phyloP scores from a whole-genome alignment of 2,329 filamentous ascomycete species.

The Ceratocystis diversiconidia region DNA sequence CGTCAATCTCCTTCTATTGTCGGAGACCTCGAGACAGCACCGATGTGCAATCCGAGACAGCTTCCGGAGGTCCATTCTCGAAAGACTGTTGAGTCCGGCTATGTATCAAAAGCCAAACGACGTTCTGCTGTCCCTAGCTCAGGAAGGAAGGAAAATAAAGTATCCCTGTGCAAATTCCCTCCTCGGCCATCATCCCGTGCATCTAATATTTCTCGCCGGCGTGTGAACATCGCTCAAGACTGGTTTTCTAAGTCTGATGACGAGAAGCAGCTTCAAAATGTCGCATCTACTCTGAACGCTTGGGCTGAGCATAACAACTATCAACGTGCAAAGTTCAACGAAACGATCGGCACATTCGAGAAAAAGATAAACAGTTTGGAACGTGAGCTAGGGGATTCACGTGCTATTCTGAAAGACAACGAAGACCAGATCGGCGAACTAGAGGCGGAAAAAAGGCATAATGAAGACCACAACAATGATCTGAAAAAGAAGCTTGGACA shows the following conservation, averaged over 20 bases:
- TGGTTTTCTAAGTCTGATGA: slow-evolving; percentile 14
- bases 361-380: slow-evolving; percentile 12
- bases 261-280: slow-evolving; percentile 15
- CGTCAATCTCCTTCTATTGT: slow-evolving; percentile 10
- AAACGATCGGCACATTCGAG: slow-evolving; percentile 11
- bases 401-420: background rate
- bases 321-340: slow-evolving; percentile 11
- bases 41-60: background rate
- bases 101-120: background rate
- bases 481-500: background rate
- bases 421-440: slow-evolving; percentile 9
- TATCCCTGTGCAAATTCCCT: background rate
- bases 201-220: slow-evolving; percentile 17
- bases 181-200: slow-evolving; percentile 15
- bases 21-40: slow-evolving; percentile 13
- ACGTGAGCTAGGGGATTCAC: slow-evolving; percentile 4
- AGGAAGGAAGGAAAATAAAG: background rate
- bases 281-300: slow-evolving; percentile 14
- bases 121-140: background rate
- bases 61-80: background rate
- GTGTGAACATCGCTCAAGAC: slow-evolving; percentile 10
- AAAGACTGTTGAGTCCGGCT: background rate
- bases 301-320: slow-evolving; percentile 16
- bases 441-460: slow-evolving; percentile 6
- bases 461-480: slow-evolving; percentile 2